phyloP scores from a whole-genome alignment of 345 rosid species.

The Eucalyptus cloeziana region DNA sequence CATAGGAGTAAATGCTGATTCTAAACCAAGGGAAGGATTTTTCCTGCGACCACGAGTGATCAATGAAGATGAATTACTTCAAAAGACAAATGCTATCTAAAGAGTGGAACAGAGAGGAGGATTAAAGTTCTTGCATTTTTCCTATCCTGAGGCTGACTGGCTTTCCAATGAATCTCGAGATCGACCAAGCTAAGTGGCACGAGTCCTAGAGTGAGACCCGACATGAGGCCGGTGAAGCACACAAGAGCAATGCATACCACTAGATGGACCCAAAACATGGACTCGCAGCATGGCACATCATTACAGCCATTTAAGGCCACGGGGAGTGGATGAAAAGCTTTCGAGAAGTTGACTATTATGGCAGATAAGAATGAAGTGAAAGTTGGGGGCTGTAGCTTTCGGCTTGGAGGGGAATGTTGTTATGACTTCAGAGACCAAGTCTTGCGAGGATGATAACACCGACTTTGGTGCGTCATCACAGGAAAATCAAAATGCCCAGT shows the following conservation, averaged over 20 bases:
- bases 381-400: not conserved
- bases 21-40: conserved; percentile 69
- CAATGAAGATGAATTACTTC: not conserved
- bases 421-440: not conserved
- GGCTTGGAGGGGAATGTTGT: not conserved
- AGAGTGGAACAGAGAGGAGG: not conserved
- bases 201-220: conserved; percentile 74
- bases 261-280: conserved; percentile 76
- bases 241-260: conserved; percentile 37
- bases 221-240: conserved; percentile 65
- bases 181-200: conserved; percentile 80
- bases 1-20: conserved; percentile 69
- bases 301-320: conserved; percentile 49
- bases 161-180: conserved; percentile 62
- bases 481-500: not conserved
- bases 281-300: conserved; percentile 78
- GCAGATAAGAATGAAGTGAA: not conserved
- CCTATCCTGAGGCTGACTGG: conserved; percentile 60
- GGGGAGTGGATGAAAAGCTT: not conserved
- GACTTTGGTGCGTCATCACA: not conserved
- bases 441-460: not conserved
- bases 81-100: not conserved
- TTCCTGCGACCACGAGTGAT: conserved; percentile 15
- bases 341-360: not conserved
- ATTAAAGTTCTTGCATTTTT: conserved; percentile 33